phyloP scores from a whole-genome alignment of 169 alveolate species.

The Fabrea salina region DNA sequence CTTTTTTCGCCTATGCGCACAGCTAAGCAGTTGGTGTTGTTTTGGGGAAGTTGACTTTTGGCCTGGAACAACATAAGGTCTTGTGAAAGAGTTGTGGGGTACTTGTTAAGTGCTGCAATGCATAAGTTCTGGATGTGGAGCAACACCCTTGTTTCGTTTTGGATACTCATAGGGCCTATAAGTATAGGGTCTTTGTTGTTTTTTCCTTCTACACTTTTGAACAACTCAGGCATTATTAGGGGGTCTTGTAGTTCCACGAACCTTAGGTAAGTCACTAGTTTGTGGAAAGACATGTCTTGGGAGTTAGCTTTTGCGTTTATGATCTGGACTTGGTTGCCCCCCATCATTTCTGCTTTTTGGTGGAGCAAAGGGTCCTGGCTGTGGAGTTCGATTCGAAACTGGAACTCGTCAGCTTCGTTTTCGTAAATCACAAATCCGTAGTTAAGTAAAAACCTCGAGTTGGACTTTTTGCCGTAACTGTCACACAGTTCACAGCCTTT shows the following conservation, averaged over 20 bases:
- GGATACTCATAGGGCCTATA: too few relatives aligned
- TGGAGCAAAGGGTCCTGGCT: conserved; percentile 28
- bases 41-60: not conserved
- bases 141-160: too few relatives aligned
- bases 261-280: not conserved
- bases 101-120: not conserved
- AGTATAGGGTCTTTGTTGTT: too few relatives aligned
- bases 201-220: not conserved
- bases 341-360: conserved; percentile 22
- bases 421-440: conserved; percentile 67
- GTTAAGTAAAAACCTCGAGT: conserved; percentile 71
- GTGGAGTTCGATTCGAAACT: conserved; percentile 19
- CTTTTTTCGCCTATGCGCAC: conserved; percentile 44
- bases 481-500: conserved; percentile 69
- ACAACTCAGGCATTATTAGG: not conserved
- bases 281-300: not conserved
- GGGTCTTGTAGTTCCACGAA: not conserved
- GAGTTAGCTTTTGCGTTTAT: conserved; percentile 20
- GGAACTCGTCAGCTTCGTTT: conserved; percentile 61
- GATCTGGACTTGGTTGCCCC: conserved; percentile 24
- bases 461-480: conserved; percentile 81
- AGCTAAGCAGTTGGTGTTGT: conserved; percentile 35
- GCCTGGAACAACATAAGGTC: conserved; percentile 29
- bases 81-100: conserved; percentile 17
- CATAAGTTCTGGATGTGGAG: not conserved